These are phyloP conservation scores for Hericium erinaceus DNA, from an alignment of 768 basidiomycete genomes.

Conservation along the genomic window DNA sequence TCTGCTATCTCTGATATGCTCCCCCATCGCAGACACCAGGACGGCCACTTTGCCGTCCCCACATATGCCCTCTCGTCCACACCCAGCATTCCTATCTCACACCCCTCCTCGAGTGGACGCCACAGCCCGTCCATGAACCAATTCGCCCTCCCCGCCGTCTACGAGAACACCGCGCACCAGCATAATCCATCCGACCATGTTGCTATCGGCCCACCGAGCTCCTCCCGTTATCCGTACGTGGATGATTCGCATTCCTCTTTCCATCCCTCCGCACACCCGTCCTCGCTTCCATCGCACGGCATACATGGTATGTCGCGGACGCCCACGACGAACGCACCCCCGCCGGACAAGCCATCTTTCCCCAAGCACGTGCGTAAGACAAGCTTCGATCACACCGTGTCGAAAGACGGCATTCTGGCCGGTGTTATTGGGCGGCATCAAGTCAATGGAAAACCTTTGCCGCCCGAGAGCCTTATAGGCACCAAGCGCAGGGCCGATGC, in stretches of 20 bases:
- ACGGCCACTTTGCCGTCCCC: slow-evolving; percentile 15
- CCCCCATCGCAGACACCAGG: slow-evolving; percentile 27
- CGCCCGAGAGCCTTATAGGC: slow-evolving; percentile 54
- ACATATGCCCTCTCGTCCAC: slow-evolving; percentile 15
- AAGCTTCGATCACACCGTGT: slow-evolving; percentile 89
- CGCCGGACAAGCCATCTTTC: slow-evolving; percentile 44
- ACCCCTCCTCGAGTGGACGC: slow-evolving; percentile 14
- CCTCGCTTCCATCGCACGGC: slow-evolving; percentile 67
- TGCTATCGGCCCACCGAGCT: neutral
- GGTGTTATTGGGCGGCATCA: slow-evolving; percentile 66
- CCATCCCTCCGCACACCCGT: slow-evolving; percentile 33
- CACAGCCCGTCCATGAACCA: slow-evolving; percentile 23
- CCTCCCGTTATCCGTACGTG: slow-evolving; percentile 8
- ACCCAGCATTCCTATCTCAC: slow-evolving; percentile 18
- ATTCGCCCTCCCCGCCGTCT: slow-evolving; percentile 10
- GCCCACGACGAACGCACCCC: slow-evolving; percentile 19
- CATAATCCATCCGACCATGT: neutral
- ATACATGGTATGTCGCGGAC: slow-evolving; percentile 46
- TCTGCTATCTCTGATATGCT: slow-evolving; percentile 27
- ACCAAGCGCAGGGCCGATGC: slow-evolving; percentile 76
- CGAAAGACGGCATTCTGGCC: slow-evolving; percentile 49
- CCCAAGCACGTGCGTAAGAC: slow-evolving; percentile 88
- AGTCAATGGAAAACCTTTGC: slow-evolving; percentile 67
- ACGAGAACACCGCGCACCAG: slow-evolving; percentile 5
- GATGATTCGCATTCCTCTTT: slow-evolving; percentile 1